Evolutionary conservation across 768 basidiomycete species (phyloP), one percentile per base, ranked within the genome.

Genomic region (Trametes maxima): DNA sequence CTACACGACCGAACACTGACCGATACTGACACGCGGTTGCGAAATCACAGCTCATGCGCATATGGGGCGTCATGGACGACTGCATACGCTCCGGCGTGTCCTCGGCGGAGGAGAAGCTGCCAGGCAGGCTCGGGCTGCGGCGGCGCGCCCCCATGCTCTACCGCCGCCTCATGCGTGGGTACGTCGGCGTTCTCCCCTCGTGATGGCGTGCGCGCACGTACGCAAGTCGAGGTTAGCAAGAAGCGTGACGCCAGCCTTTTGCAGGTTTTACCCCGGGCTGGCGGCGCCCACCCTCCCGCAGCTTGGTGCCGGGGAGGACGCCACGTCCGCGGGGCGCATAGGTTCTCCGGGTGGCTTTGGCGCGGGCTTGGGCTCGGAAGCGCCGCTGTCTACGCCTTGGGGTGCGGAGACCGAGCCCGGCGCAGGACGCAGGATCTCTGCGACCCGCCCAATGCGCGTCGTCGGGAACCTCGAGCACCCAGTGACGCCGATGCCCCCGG

Each of bases 21-120:
- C 13, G 24, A 33, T 50, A 43, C 54, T 50, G 35, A 56, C 46
- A 16, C 59, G n/a, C 10, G 5, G 19, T 45, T 25, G 14, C 36
- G 58, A 14, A 48, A 55, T 60, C 47, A 21, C 51, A 77, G 78
- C 80, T 92, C 65, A 83, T 86, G 80, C 83, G 84, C 25, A 94
- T 95, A 48, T 96, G 94, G 94, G 69, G 78, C 55, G 92, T 94
- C 5, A 97, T 97, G 95, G 94, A 96, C 69, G 85, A 88, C 58
- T 95, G 92, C 72, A 98, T 97, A 62, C 88, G 77, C 25, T 81
- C 83, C 2, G 95, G 95, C 19, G 94, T 98, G 10, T 88, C 91
- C 2, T 82, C 92, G 1, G 78, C 83, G 3, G 89, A 95, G 66
- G 79, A 80, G 45, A 86, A 83, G n/a, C 82, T 98, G 2, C 95